Evolutionary conservation across 108 stramenopile genomes (phyloP), one percentile per base, ranked within the genome.

Genomic region (Fistulifera pelliculosa): DNA sequence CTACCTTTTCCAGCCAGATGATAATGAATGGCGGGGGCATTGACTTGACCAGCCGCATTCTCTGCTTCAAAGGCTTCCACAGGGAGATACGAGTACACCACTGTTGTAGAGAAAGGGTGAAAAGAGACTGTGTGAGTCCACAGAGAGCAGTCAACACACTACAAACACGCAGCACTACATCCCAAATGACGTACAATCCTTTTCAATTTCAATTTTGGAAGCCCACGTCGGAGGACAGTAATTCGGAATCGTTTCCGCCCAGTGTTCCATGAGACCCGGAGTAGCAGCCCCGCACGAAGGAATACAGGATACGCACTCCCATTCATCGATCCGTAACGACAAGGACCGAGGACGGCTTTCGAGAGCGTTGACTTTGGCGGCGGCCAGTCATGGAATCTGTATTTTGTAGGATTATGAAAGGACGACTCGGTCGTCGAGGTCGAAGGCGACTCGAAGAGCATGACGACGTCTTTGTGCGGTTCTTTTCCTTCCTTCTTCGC

Each of bases 1-100:
- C 60, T 50, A 61, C 61, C 66, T 44, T 68, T 68, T 15, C 66
- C 66, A 7, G 66, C 66, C 59, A 68, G 55, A 47, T 68, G 66
- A 42, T 47, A 68, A 45, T 68, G 66, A 10, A 31, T 56, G 15
- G 52, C 47, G n/a, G 60, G 60, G 47, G 61, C 60, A 44, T 68
- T 68, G 60, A 68, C 60, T 44, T 68, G 66, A 35, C 31, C 31
- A 3, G 31, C 31, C 31, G 31, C 31, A 35, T 35, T 35, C 8
- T 35, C 31, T 15, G 61, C 41, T 28, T 61, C 45, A 42, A 68
- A 44, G 25, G 47, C 43, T 47, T 68, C 66, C 10, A 54, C 59
- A 1, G 66, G 66, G 45, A 68, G 52, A 38, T 68, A 68, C 7
- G 60, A 60, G 38, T 68, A 61, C 58, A 35, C 31, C 31, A 35